A percentile compares a stretch with the other conserved stretches of the same genome.
These are phyloP conservation scores for Mycena filopes DNA, from an alignment of 768 basidiomycete species.

Conservation along the genomic window DNA sequence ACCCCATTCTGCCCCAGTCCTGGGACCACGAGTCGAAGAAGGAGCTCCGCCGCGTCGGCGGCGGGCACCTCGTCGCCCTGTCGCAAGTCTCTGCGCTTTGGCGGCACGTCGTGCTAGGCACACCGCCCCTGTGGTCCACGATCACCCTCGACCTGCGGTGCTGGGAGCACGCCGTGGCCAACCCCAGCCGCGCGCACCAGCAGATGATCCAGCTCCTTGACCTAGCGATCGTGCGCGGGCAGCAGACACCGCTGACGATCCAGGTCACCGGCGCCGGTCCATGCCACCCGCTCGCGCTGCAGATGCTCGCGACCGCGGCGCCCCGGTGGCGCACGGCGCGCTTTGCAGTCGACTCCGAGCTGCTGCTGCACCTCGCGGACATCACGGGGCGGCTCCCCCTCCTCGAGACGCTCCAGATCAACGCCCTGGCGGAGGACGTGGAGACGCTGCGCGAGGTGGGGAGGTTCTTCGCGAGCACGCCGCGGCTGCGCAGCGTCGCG, in stretches of 20 bases:
- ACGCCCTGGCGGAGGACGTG: not conserved
- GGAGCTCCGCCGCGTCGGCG: constrained; percentile 7
- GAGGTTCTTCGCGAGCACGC: not conserved
- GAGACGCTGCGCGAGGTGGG: not conserved
- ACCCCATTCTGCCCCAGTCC: not conserved
- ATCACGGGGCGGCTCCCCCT: constrained; percentile 2
- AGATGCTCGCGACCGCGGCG: not conserved
- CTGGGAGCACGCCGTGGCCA: not conserved
- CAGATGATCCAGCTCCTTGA: not conserved
- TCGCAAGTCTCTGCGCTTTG: constrained; percentile 11
- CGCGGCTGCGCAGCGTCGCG: not conserved
- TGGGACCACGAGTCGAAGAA: not conserved
- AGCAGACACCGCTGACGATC: not conserved
- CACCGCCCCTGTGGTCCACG: constrained; percentile 7
- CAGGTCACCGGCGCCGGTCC: not conserved
- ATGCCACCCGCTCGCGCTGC: not conserved
- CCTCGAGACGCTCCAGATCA: constrained; percentile 2
- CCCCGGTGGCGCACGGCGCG: constrained; percentile 7
- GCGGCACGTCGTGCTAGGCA: not conserved
- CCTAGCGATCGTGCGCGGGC: not conserved
- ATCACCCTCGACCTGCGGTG: constrained; percentile 20
- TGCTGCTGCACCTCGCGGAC: not conserved
- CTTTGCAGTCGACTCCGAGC: not conserved
- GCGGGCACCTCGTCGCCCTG: not conserved
- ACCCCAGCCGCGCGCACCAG: not conserved